phyloP scores from a whole-genome alignment of 2,329 filamentous ascomycete genomes.

The Sporothrix mexicana region DNA sequence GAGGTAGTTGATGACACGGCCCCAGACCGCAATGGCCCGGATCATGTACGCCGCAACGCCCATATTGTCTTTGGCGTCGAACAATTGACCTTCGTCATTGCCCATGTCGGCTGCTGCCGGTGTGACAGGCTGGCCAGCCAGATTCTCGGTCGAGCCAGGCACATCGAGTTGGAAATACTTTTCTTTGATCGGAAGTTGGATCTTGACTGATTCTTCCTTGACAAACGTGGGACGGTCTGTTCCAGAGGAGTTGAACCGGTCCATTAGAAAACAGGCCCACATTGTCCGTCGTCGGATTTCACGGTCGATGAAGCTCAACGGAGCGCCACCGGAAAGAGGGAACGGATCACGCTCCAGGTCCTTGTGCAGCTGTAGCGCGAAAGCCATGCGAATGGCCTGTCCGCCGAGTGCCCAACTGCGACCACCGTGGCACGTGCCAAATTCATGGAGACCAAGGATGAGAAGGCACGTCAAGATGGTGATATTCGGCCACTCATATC shows the following conservation, averaged over 20 bases:
- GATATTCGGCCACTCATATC: constrained; percentile 95
- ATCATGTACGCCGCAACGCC: constrained; percentile 92
- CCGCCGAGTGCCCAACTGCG: constrained; percentile 95
- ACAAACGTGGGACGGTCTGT: constrained; percentile 92
- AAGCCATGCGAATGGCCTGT: constrained; percentile 95
- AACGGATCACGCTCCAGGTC: constrained; percentile 84
- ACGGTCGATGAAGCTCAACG: constrained; percentile 86
- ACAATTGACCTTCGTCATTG: constrained; percentile 67
- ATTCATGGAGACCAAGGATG: constrained; percentile 89
- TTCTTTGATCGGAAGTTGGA: constrained; percentile 90
- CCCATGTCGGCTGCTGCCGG: constrained; percentile 55
- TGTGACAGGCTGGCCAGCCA: constrained; percentile 61
- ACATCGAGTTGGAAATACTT: constrained; percentile 90
- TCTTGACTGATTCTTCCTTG: constrained; percentile 84
- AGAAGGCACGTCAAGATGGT: constrained; percentile 92
- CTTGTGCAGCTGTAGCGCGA: constrained; percentile 89
- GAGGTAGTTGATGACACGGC: constrained; percentile 84
- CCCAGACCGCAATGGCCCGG: constrained; percentile 85
- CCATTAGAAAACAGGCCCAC: constrained; percentile 99
- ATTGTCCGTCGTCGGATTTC: constrained; percentile 93
- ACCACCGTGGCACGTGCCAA: constrained; percentile 94
- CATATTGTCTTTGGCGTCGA: constrained; percentile 81
- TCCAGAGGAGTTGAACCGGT: constrained; percentile 94
- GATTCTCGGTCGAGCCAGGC: constrained; percentile 81
- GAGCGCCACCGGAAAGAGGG: constrained; percentile 64